These are phyloP conservation scores for Epipyxis sp. DNA, from an alignment of 108 stramenopile genomes.

Conservation along the genomic window DNA sequence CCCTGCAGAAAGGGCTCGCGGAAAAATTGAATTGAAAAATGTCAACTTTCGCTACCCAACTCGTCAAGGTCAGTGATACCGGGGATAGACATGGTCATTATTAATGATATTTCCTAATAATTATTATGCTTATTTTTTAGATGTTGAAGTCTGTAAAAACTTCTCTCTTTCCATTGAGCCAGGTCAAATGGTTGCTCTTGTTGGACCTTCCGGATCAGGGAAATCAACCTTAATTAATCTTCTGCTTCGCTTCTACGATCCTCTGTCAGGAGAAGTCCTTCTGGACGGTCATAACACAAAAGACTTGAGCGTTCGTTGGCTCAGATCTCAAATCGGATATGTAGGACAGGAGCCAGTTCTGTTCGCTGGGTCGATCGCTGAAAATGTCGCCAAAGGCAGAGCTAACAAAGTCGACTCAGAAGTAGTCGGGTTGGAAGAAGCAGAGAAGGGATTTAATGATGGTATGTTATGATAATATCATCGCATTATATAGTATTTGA, in stretches of 20 bases:
- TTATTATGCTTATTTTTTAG: no score
- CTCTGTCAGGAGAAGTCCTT: conserved; percentile 46
- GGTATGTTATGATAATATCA: no score
- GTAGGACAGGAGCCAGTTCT: conserved; percentile 85
- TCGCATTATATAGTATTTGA: no score
- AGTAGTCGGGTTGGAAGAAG: no score
- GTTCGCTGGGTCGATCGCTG: conserved; percentile 44
- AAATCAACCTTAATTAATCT: conserved; percentile 52
- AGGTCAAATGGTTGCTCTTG: conserved; percentile 63
- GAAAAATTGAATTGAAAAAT: conserved; percentile 60
- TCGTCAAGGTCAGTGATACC: conserved; percentile 70
- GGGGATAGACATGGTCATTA: no score
- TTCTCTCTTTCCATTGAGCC: conserved; percentile 48
- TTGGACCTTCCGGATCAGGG: conserved; percentile 61
- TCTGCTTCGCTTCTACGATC: conserved; percentile 56
- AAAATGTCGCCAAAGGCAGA: not conserved
- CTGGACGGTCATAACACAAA: conserved; percentile 44
- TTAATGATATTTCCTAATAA: no score
- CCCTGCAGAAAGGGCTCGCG: conserved; percentile 16
- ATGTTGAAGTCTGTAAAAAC: not conserved
- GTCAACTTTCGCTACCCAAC: conserved; percentile 86
- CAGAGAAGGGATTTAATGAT: no score
- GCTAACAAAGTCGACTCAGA: no score
- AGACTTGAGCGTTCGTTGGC: not conserved
- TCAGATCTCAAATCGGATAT: conserved; percentile 58